Evolutionary conservation across 352 stramenopile genomes (phyloP).

Genomic region (Phytophthora pistaciae): DNA sequence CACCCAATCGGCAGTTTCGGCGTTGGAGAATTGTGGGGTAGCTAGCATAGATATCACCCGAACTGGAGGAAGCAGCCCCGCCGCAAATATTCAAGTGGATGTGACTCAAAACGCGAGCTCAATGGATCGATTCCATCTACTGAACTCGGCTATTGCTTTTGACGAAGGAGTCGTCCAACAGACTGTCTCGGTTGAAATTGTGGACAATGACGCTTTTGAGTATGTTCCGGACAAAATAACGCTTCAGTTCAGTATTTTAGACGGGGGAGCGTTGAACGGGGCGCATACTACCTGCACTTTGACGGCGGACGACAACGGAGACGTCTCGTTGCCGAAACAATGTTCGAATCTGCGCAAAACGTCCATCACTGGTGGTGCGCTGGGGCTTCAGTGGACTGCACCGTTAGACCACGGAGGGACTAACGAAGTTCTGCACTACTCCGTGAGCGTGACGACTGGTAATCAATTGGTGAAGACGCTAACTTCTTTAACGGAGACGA

Average conservation of each 20-base stretch:
- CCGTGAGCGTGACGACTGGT: slow-evolving; percentile 30
- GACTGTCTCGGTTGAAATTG: slow-evolving; percentile 38
- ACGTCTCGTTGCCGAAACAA: slow-evolving; percentile 59
- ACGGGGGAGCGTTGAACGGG: slow-evolving; percentile 44
- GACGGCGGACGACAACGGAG: slow-evolving; percentile 59
- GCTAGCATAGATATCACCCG: slow-evolving; percentile 41
- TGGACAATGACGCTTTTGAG: slow-evolving; percentile 54
- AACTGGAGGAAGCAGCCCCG: slow-evolving; percentile 32
- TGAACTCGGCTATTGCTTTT: slow-evolving; percentile 44
- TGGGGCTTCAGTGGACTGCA: slow-evolving; percentile 52
- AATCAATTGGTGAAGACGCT: slow-evolving; percentile 15
- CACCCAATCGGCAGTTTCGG: background rate
- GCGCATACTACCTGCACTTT: slow-evolving; percentile 28
- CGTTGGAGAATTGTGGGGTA: slow-evolving; percentile 46
- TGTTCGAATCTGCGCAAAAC: slow-evolving; percentile 39
- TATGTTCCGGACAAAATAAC: slow-evolving; percentile 45
- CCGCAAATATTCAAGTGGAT: slow-evolving; percentile 36
- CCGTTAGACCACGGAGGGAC: slow-evolving; percentile 49
- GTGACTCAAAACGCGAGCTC: slow-evolving; percentile 21
- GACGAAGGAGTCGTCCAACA: slow-evolving; percentile 28
- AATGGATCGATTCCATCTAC: slow-evolving; percentile 48
- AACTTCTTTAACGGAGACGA: slow-evolving; percentile 5
- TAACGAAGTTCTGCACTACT: slow-evolving; percentile 37
- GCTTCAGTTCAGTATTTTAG: slow-evolving; percentile 50
- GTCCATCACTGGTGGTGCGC: slow-evolving; percentile 44